Conservation (phyloP, 2,329 filamentous ascomycete genomes). For the Thyridium curvatum region DNA sequence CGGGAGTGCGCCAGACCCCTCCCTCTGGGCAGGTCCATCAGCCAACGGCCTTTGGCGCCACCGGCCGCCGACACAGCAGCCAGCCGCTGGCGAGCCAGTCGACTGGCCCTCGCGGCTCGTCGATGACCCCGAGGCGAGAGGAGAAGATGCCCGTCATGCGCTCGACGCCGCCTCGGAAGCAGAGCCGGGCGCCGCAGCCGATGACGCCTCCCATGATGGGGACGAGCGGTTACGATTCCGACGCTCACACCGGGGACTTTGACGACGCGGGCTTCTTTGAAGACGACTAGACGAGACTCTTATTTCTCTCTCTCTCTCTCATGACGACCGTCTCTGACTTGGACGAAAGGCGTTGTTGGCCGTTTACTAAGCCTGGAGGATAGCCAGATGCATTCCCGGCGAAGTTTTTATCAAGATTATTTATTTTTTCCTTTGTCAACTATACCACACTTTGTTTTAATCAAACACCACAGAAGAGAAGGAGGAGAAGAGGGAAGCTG, state of each 20-base stretch:
- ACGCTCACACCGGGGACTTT: constrained; percentile 53
- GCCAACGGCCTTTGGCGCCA: constrained; percentile 55
- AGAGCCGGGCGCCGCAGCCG: constrained; percentile 30
- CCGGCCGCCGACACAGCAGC: constrained; percentile 50
- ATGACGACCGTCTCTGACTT: no score
- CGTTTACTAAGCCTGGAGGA: not conserved
- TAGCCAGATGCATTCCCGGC: not conserved
- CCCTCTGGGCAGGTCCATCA: constrained; percentile 31
- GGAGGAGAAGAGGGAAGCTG: no score
- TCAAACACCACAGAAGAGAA: not conserved
- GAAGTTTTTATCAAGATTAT: no score
- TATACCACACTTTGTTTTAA: constrained; percentile 9
- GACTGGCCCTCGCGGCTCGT: constrained; percentile 18
- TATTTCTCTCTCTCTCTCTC: no score
- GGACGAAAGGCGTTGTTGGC: no score
- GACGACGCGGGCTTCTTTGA: constrained; percentile 55
- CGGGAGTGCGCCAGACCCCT: constrained; percentile 59
- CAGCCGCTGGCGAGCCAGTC: constrained; percentile 38
- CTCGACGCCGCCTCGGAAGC: constrained; percentile 34
- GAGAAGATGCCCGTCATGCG: constrained; percentile 29
- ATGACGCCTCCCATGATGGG: constrained; percentile 59
- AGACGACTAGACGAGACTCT: constrained; percentile 26
- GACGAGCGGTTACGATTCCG: constrained; percentile 51
- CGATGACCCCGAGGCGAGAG: constrained; percentile 25
- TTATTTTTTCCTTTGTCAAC: constrained; percentile 17